Percentiles rank a stretch among this genome's conserved stretches.
Conservation (phyloP, 208 protist genomes). For the Crithidia sp. region DNA sequence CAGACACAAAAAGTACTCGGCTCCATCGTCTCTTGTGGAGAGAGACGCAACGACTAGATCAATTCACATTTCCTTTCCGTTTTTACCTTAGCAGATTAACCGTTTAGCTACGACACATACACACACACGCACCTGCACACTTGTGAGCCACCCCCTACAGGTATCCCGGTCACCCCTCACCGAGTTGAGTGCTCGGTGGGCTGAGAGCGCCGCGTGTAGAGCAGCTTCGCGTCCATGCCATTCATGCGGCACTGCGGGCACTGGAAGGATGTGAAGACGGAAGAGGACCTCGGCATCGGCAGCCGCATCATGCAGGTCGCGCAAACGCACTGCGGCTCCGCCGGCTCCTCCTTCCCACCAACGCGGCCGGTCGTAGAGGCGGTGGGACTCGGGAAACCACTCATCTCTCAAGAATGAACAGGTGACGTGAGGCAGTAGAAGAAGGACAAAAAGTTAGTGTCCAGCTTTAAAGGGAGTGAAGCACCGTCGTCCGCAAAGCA, state of each 20-base stretch:
- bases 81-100: neutral
- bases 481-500: no score
- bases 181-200: slow-evolving; percentile 83
- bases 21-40: no score
- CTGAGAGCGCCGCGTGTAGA: slow-evolving; percentile 75
- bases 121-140: no score
- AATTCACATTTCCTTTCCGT: neutral
- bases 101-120: no score
- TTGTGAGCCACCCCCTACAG: no score
- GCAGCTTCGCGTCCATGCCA: slow-evolving; percentile 78
- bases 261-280: slow-evolving; percentile 66
- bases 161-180: slow-evolving; percentile 7
- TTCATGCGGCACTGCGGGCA: slow-evolving; percentile 82
- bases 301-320: slow-evolving; percentile 72
- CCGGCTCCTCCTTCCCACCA: slow-evolving; percentile 23
- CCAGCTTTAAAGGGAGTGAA: no score
- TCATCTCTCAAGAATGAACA: slow-evolving; percentile 11
- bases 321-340: slow-evolving; percentile 67
- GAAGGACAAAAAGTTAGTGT: no score
- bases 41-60: neutral
- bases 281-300: slow-evolving; percentile 58
- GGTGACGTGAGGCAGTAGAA: no score
- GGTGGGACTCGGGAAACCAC: slow-evolving; percentile 12
- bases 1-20: neutral
- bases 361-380: slow-evolving; percentile 21